Evolutionary conservation across 441 rosid species (phyloP), one percentile per base, ranked within the genome.

Genomic region (Gossypium gossypioides): DNA sequence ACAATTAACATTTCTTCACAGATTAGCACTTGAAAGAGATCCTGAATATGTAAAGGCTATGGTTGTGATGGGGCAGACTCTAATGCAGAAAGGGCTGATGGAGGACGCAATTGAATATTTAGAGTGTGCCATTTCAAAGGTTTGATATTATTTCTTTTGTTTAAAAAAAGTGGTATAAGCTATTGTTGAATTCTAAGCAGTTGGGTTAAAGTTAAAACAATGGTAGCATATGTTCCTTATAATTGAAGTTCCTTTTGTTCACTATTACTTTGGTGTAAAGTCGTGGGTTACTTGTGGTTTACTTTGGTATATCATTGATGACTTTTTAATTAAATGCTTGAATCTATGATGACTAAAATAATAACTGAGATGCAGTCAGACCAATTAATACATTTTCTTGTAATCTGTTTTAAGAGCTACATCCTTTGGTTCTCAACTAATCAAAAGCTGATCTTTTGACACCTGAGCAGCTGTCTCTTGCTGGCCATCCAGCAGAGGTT

Each of bases 111-210:
- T 74, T 75, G 72, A 85, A 71, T 78, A 82, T 83, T 81, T 94
- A 68, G 97, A 92, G 81, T 77, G 69, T 74, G 97, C 91, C 51
- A 85, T 92, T 74, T 81, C 92, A 78, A 89, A 92, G 97, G 98
- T 93, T 68, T 66, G 69, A 58, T 44, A 6, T 54, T 46, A 7
- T 59, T 51, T 69, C 3, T 16, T 29, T 18, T 50, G 13, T 50
- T 46, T 13, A 46, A 48, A 13, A 44, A n/a, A 32, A 34, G 1
- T 19, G 8, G 15, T 6, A 37, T 24, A n/a, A 13, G 40, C 18
- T 46, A 46, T 66, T 66, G n/a, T 48, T 66, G 37, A 65, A 65
- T 66, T n/a, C 8, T 66, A 48, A 66, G 57, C 37, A 18, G 48
- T 24, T 24, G 6, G 56, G 56, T 44, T 22, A 1, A 46, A 6